Base-by-base conservation (phyloP, 2,329 filamentous ascomycete genomes). In the Alternaria sp. region DNA sequence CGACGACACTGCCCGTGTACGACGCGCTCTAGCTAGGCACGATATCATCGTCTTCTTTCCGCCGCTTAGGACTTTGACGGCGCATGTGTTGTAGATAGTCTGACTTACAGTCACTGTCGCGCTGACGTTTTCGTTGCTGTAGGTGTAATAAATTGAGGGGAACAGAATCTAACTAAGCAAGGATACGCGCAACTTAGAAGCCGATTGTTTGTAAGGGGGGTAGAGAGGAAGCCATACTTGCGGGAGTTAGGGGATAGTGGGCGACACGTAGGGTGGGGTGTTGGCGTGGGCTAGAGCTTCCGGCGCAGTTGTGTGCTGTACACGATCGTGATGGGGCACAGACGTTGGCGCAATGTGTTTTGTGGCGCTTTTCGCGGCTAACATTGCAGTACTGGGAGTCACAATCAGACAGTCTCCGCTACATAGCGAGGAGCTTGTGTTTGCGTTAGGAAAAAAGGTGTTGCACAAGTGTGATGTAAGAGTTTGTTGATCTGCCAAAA, bases 51-150 rank as follows among this genome's bases (percentile, higher is more conserved):
- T 52, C 55, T 42, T 34, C 55, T 53, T 53, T 58, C 26, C 55
- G 55, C 55, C 49, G 55, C 50, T 53, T 58, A 40, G 50, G 41
- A 42, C 50, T 54, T 58, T 24, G 28, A 56, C 23, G 46, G 48
- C 46, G 39, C 39, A 45, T 45, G 54, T 56, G 37, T 56, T 51
- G 39, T 51, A 23, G 31, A 51, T 56, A 39, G 37, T 56, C 14
- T 17, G 21, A 51, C 39, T 51, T 31, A 29, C 21, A 51, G 46
- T 56, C 46, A 46, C 54, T 42, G 48, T 51, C 33, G 48, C 39
- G 54, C 46, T 23, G 48, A 39, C 54, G 54, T 56, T 56, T 56
- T 56, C 44, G 29, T 56, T 50, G 53, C 36, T 56, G 17, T 14
- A 33, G 29, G 29, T 28, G 53, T 51, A 21, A 24, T 51, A 4